Evolutionary conservation across 108 stramenopile genomes (phyloP).

Genomic region (Cyclotella cryptica): DNA sequence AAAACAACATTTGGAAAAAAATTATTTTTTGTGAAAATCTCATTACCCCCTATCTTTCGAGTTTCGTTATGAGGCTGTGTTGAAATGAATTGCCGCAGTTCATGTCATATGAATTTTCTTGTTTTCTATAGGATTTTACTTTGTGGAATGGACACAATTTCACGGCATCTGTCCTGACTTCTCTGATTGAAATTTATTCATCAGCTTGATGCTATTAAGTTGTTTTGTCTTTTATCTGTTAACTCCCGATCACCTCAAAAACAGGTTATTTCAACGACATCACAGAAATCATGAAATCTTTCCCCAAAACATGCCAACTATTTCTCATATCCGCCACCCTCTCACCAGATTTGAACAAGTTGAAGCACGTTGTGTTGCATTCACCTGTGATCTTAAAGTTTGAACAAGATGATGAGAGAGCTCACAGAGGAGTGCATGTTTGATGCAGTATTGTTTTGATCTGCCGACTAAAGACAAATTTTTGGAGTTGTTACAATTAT

Average conservation of each 20-base stretch:
- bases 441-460: conserved; percentile 92
- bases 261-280: conserved; percentile 93
- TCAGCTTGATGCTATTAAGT: too few relatives aligned
- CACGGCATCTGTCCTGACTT: too few relatives aligned
- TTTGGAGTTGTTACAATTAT: conserved; percentile 90
- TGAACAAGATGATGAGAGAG: conserved; percentile 81
- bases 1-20: too few relatives aligned
- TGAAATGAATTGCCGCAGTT: too few relatives aligned
- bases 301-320: conserved; percentile 96
- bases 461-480: conserved; percentile 88
- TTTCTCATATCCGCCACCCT: conserved; percentile 98
- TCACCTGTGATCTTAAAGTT: conserved; percentile 94
- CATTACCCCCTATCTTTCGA: too few relatives aligned
- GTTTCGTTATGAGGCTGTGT: too few relatives aligned
- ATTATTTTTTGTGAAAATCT: too few relatives aligned
- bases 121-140: background rate
- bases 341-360: conserved; percentile 85
- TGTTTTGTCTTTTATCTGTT: too few relatives aligned
- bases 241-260: background rate
- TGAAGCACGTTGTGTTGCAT: conserved; percentile 94
- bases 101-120: background rate
- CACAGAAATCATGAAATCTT: conserved; percentile 76
- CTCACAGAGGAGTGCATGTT: conserved; percentile 22
- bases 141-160: too few relatives aligned
- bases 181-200: too few relatives aligned